Conservation (phyloP, 1,139 yeast species). For the Candida sp. region DNA sequence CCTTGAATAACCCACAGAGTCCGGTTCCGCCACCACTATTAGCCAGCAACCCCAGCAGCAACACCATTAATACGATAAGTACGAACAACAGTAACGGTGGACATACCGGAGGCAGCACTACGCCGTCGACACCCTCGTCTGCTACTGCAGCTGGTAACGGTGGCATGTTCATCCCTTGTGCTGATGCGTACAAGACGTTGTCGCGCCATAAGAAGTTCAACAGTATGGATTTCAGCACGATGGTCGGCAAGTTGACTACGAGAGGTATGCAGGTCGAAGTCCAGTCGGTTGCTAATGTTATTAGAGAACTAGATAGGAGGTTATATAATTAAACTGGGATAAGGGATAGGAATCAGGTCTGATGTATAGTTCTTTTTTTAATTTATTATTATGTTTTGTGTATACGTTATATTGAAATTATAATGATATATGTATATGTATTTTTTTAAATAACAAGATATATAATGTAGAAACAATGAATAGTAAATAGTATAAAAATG, state of each 20-base stretch:
- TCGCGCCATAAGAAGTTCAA: conserved; percentile 80
- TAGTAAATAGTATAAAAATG: background rate
- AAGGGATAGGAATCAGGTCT: background rate
- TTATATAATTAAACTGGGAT: conserved; percentile 44
- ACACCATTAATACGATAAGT: conserved; percentile 11
- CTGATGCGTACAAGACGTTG: conserved; percentile 86
- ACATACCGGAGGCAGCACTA: background rate
- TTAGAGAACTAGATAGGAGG: conserved; percentile 78
- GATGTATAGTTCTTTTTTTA: background rate
- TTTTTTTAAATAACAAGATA: background rate
- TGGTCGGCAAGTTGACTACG: conserved; percentile 78
- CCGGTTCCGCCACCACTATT: conserved; percentile 17
- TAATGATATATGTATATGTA: conserved; percentile 1
- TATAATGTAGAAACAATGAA: background rate
- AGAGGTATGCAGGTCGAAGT: conserved; percentile 91
- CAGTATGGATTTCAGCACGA: conserved; percentile 70
- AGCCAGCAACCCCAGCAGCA: conserved; percentile 9
- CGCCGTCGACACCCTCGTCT: conserved; percentile 11
- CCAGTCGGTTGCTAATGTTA: conserved; percentile 81
- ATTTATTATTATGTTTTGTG: background rate
- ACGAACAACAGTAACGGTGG: no score
- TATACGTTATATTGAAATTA: background rate
- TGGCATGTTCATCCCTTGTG: conserved; percentile 75
- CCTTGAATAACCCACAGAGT: conserved; percentile 21
- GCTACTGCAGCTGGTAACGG: conserved; percentile 14